Evolutionary conservation across 2,329 filamentous ascomycete genomes (phyloP).

Genomic region (Ampelomyces quisqualis): DNA sequence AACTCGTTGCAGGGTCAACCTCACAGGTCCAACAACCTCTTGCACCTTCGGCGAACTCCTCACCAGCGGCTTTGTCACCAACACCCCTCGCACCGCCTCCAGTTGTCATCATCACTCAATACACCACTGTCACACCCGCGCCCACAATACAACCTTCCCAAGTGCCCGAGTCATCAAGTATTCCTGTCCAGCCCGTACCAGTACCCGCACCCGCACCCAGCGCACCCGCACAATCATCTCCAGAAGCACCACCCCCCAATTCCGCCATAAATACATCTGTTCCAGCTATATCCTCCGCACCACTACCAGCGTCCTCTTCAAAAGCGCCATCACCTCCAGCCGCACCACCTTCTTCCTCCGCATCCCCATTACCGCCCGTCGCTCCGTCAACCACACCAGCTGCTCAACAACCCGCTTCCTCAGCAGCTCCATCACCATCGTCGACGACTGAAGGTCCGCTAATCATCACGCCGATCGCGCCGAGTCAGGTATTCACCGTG

Average conservation of each 20-base stretch:
- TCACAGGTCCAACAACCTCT: conserved; percentile 3
- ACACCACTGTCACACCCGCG: conserved; percentile 28
- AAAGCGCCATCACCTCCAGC: conserved; percentile 1
- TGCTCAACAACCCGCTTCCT: neutral
- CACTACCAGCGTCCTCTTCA: neutral
- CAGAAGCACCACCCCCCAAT: neutral
- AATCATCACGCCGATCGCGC: conserved; percentile 38
- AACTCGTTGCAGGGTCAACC: neutral
- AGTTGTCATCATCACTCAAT: conserved; percentile 35
- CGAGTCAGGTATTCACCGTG: conserved; percentile 37
- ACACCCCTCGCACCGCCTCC: conserved; percentile 24
- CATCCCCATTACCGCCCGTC: neutral
- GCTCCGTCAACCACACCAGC: conserved; percentile 1
- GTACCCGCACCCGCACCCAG: neutral
- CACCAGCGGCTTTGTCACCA: conserved; percentile 9
- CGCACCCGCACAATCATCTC: neutral
- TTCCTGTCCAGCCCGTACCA: neutral
- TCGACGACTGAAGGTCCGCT: conserved; percentile 28
- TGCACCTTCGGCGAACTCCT: conserved; percentile 1
- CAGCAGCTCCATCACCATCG: conserved; percentile 4
- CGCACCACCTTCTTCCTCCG: neutral
- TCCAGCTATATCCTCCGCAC: conserved; percentile 2
- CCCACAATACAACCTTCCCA: conserved; percentile 4
- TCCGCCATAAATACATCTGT: no score
- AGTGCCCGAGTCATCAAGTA: conserved; percentile 3